A percentile compares a stretch with the other conserved stretches of the same genome.
These are phyloP conservation scores for Panicum hallii DNA, from an alignment of 202 grass and related monocot species.

Conservation along the genomic window DNA sequence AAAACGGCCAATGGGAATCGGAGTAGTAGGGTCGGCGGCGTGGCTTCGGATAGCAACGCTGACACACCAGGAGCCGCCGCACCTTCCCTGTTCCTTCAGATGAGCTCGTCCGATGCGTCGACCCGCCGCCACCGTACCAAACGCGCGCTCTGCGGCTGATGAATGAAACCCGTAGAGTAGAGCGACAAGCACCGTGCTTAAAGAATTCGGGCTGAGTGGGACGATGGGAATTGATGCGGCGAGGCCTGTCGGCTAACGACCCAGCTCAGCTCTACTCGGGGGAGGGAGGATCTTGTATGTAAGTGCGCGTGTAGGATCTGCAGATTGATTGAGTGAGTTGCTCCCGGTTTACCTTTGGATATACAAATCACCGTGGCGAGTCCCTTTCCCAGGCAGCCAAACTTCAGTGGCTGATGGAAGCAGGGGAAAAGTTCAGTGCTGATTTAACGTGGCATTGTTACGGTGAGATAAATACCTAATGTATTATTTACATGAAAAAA, in stretches of 20 bases:
- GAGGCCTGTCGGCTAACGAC: constrained; percentile 38
- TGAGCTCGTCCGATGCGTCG: constrained; percentile 39
- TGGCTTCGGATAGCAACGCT: constrained; percentile 36
- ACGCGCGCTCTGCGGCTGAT: constrained; percentile 19
- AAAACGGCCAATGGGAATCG: not conserved
- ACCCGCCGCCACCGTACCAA: constrained; percentile 11
- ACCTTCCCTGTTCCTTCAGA: constrained; percentile 53
- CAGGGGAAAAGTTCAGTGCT: not conserved
- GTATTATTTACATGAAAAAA: not conserved
- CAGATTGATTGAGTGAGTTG: not conserved
- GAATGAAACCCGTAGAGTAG: not conserved
- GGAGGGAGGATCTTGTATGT: not conserved
- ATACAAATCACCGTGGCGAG: not conserved
- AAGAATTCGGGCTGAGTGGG: constrained; percentile 41
- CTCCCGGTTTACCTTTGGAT: not conserved
- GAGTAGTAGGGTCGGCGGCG: constrained; percentile 25
- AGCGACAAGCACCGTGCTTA: constrained; percentile 20
- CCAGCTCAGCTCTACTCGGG: not conserved
- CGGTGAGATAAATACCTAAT: not conserved
- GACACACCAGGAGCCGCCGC: not conserved
- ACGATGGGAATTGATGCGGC: constrained; percentile 36
- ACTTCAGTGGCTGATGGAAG: constrained; percentile 11
- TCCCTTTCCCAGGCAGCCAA: constrained; percentile 6
- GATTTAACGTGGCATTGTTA: not conserved
- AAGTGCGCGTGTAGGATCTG: constrained; percentile 5